phyloP scores from a whole-genome alignment of 805 yeast genomes.

The Vanderwaltozyma yarrowii region DNA sequence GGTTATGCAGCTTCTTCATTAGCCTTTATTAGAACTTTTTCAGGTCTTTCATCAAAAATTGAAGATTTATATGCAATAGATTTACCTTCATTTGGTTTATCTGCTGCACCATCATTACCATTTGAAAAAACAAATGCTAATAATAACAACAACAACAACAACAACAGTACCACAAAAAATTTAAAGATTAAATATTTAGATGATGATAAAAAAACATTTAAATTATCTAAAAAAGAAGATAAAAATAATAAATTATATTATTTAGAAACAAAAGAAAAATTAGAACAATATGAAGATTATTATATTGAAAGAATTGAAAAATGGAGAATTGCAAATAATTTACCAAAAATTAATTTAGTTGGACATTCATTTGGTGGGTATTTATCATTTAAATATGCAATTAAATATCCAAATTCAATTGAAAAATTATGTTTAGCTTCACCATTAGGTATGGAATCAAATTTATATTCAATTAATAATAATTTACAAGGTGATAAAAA shows the following conservation, averaged over 20 bases:
- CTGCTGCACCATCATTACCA: slow-evolving; percentile 19
- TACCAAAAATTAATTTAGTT: slow-evolving; percentile 48
- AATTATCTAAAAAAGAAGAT: not conserved
- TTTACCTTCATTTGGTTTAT: slow-evolving; percentile 61
- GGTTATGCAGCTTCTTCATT: slow-evolving; percentile 93
- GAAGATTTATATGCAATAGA: slow-evolving; percentile 62
- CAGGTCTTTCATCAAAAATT: slow-evolving; percentile 35
- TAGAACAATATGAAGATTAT: slow-evolving; percentile 38
- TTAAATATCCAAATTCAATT: slow-evolving; percentile 46
- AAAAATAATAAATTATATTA: slow-evolving; percentile 1
- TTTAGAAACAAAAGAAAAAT: not conserved
- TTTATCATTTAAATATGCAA: slow-evolving; percentile 52
- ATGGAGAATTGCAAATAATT: slow-evolving; percentile 45
- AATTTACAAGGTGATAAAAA: slow-evolving; percentile 7
- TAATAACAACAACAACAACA: not conserved
- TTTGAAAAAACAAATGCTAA: not conserved
- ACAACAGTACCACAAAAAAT: not conserved
- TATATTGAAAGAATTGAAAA: slow-evolving; percentile 50
- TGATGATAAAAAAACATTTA: slow-evolving; percentile 1
- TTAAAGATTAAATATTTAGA: not conserved
- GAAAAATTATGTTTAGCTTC: slow-evolving; percentile 50
- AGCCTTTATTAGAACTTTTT: slow-evolving; percentile 64
- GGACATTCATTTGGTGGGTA: slow-evolving; percentile 81
- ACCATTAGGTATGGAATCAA: slow-evolving; percentile 73
- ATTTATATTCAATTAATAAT: slow-evolving; percentile 45